Base-by-base conservation (phyloP, 306 rosid genomes). In the Myrica gale region DNA sequence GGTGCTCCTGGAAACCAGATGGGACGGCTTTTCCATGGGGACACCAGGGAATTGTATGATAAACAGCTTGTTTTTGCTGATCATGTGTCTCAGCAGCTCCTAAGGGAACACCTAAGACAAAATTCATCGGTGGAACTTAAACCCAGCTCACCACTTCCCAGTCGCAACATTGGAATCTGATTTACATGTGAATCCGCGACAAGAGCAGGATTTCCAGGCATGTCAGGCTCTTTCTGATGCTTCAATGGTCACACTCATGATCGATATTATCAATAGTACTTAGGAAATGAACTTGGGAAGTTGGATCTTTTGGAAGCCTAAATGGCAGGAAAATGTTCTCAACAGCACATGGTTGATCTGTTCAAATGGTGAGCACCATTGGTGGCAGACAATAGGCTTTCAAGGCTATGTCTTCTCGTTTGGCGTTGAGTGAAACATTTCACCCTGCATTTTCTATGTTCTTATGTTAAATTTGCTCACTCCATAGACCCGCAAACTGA, bases 21-120 rank as follows among this genome's bases (percentile, higher is more conserved):
- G 23, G 82, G 83, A 69, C 79, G 78, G 72, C 80, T 80, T 69
- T 69, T 74, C 57, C 76, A 57, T 41, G 85, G 81, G 26, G 86
- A 74, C 46, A 76, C 68, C 44, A 81, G 55, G 51, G 85, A 85
- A 75, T 58, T 81, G 67, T 76, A 78, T 44, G 90, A 82, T 54
- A 84, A 53, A 53, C 87, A 81, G 79, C 74, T 85, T 1, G 71
- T 63, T 76, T 83, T 88, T 75, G 82, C 89, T 67, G 89, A 90
- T 69, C 79, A 88, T 46, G 85, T 88, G 11, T 82, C 97, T 46
- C 86, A 86, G 69, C 95, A 85, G 85, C 80, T 75, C 73, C 52
- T 81, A 74, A 90, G 80, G 82, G 96, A 87, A 72, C 85, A 76
- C 78, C 67, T 72, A 26, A 85, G 80, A 81, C 72, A 80, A 70